These are phyloP conservation scores for Vigna radiata DNA, from an alignment of 306 rosid species.

Conservation along the genomic window DNA sequence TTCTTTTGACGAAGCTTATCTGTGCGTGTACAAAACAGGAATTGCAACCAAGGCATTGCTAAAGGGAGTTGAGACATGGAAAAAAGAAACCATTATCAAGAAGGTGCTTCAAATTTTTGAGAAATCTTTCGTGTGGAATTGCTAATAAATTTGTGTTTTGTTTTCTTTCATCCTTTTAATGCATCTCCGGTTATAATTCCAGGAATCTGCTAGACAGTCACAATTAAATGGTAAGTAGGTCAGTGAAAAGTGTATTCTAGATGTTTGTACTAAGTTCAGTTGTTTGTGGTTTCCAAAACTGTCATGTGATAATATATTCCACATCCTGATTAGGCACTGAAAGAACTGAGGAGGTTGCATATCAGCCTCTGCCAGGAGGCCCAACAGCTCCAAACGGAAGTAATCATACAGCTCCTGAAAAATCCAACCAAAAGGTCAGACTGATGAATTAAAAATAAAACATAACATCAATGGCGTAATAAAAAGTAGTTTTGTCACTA, in stretches of 20 bases:
- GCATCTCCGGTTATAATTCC: slow-evolving; percentile 39
- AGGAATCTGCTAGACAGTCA: slow-evolving; percentile 60
- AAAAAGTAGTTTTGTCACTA: not conserved
- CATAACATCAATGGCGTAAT: not conserved
- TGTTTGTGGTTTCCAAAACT: not conserved
- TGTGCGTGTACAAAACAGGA: slow-evolving; percentile 17
- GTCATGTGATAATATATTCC: not conserved
- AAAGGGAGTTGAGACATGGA: slow-evolving; percentile 70
- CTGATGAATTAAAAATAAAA: not conserved
- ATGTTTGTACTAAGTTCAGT: not conserved
- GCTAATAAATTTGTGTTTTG: not conserved
- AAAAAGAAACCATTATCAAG: slow-evolving; percentile 66
- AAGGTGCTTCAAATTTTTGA: slow-evolving; percentile 40
- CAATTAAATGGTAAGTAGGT: slow-evolving; percentile 25
- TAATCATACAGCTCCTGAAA: not conserved
- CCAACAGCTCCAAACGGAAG: slow-evolving; percentile 43
- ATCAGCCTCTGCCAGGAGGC: slow-evolving; percentile 49
- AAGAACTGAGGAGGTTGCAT: slow-evolving; percentile 24
- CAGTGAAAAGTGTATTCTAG: not conserved
- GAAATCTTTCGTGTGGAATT: not conserved
- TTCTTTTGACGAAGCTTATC: not conserved
- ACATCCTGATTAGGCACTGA: not conserved
- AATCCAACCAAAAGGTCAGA: not conserved
- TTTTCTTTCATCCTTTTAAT: not conserved
- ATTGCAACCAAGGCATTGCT: slow-evolving; percentile 60